Base-by-base conservation (phyloP, 2,329 filamentous ascomycete genomes). In the Ophiosphaerella herpotricha region DNA sequence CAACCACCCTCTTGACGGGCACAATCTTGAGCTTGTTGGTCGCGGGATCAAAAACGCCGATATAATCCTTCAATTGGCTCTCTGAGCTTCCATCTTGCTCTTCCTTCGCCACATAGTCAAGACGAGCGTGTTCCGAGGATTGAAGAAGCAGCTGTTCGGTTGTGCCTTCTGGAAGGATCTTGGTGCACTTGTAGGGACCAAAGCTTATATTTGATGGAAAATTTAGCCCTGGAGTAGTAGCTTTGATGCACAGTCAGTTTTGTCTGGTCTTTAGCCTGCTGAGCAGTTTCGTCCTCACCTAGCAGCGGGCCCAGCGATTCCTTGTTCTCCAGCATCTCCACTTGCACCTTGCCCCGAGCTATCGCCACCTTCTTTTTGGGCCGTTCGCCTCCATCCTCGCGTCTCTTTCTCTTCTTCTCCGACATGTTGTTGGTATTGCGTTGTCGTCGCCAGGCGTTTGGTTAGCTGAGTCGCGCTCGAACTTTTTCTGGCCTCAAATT, bases 31-130 rank as follows among this genome's bases (percentile, higher is more conserved):
- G 75, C 37, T 77, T 77, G 47, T 77, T 77, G 4, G 76, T 77
- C 23, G 74, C 69, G 0, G 82, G 81, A 54, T 87, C 82, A 58
- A 79, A 84, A 37, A 87, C 74, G 43, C 81, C 84, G 51, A 86
- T 68, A 58, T 86, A 87, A 71, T 87, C 83, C 57, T 81, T 81
- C 48, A 83, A 67, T 52, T 80, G 72, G 26, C 77, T 78, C 49
- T 84, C 79, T 23, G 74, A 67, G 46, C 69, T 71, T 21, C 71
- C 71, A 42, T 78, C 74, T 35, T 76, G 74, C 46, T 82, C 78
- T 50, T 79, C 77, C 32, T 74, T 75, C 18, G 81, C 84, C 16
- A 77, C 76, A 59, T 85, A 86, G 68, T 86, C 83, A 45, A 87
- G 76, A 44, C 79, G 82, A 12, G 81, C 75, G 56, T 87, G 84